Evolutionary conservation across 768 basidiomycete species (phyloP), one percentile per base, ranked within the genome.

Genomic region (Boletellus sp.): DNA sequence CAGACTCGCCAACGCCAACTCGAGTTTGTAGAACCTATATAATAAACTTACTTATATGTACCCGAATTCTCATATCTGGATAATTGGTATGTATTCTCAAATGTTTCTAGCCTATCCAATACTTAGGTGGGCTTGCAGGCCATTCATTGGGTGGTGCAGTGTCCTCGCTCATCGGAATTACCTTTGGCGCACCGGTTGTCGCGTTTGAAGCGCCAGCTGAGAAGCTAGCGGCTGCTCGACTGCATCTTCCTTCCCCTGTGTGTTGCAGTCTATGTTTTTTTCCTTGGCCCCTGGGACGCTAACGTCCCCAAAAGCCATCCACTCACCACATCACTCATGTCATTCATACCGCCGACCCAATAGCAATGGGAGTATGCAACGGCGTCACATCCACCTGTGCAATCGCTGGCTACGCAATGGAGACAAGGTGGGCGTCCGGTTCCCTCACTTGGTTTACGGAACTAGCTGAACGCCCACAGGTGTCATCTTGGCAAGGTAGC

Each of bases 261-360:
- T 49, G 80, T 70, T 35, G 37, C 11, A 7, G 10, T 24, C n/a
- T 11, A 16, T 15, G 1, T 37, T 48, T 40, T 26, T 35, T 15
- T 40, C 3, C 10, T 6, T 16, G 24, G 28, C 17, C 28, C 28
- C 28, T 10, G 35, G 24, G 46, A 19, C 45, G 22, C 50, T 51
- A 2, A 59, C 26, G 22, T 39, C 39, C 15, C 41, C 4, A 26
- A 16, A 57, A 88, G 85, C 87, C 85, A 0, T 83, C 84, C 2
- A 75, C 76, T 0, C 79, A 83, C 3, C 87, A 90, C 54, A 74
- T 95, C 36, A 93, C 87, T 0, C 92, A 97, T 60, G 76, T 97
- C 8, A 95, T 89, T 61, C 87, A 97, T 63, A 97, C 88, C 1
- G 94, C 87, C 19, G 95, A 98, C 74, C 94, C 94, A 0, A 90